Percentiles rank a stretch among this genome's conserved stretches.
Evolutionary conservation across 2,329 filamentous ascomycete species (phyloP).

Genomic region (Aspergillus eucalypticola): DNA sequence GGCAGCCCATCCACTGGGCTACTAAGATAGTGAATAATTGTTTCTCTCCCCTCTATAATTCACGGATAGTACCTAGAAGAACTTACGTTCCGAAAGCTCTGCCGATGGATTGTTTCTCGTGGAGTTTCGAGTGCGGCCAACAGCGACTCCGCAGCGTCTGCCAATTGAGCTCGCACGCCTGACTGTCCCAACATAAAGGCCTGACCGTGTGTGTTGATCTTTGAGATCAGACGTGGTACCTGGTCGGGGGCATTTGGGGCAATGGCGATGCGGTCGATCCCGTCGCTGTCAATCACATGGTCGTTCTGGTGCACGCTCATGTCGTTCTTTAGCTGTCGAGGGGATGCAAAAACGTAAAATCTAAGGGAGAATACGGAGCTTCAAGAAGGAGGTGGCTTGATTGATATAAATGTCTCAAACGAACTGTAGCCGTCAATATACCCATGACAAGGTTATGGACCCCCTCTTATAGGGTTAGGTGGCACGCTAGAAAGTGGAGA

Average conservation of each 20-base stretch:
- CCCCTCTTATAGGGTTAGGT: too few relatives aligned
- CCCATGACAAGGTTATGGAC: too few relatives aligned
- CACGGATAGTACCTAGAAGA: too few relatives aligned
- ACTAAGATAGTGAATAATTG: neutral
- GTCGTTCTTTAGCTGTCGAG: neutral
- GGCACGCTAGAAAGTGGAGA: too few relatives aligned
- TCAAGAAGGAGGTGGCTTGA: too few relatives aligned
- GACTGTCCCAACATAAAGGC: neutral
- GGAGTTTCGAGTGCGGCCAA: slow-evolving; percentile 45
- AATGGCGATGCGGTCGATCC: neutral
- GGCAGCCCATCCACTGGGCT: slow-evolving; percentile 25
- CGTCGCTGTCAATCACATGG: neutral
- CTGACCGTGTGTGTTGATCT: neutral
- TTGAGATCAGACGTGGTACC: neutral
- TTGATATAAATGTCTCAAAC: too few relatives aligned
- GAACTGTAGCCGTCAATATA: too few relatives aligned
- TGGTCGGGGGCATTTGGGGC: neutral
- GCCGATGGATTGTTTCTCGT: slow-evolving; percentile 42
- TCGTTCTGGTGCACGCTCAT: neutral
- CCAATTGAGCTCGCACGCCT: slow-evolving; percentile 9
- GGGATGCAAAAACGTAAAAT: too few relatives aligned
- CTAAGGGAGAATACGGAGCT: too few relatives aligned
- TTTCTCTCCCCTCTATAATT: too few relatives aligned
- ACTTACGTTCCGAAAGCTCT: too few relatives aligned
- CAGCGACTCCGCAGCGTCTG: slow-evolving; percentile 20